Evolutionary conservation across 768 basidiomycete genomes (phyloP).

Genomic region (Suillus alpinus): DNA sequence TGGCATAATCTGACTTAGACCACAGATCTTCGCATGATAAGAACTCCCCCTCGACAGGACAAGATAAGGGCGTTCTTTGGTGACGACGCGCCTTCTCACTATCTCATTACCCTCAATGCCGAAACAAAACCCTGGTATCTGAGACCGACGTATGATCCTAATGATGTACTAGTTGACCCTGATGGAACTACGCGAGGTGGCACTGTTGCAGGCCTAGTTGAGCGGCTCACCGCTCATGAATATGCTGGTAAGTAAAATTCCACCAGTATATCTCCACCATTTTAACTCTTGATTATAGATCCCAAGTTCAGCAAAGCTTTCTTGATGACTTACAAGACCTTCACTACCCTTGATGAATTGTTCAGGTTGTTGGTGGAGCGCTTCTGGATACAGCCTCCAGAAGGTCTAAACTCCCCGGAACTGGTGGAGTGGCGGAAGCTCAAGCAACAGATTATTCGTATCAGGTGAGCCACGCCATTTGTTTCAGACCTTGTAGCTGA

Average conservation of each 20-base stretch:
- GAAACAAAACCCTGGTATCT: conserved; percentile 59
- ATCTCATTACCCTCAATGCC: conserved; percentile 38
- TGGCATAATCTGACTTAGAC: not conserved
- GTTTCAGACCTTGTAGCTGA: not conserved
- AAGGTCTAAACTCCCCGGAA: conserved; percentile 40
- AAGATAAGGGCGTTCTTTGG: conserved; percentile 55
- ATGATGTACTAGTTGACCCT: conserved; percentile 60
- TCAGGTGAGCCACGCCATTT: conserved; percentile 42
- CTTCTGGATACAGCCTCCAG: conserved; percentile 55
- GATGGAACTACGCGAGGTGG: conserved; percentile 64
- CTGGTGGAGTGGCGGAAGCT: conserved; percentile 51
- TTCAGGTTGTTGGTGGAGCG: conserved; percentile 52
- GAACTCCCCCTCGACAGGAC: conserved; percentile 20
- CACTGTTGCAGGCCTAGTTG: conserved; percentile 57
- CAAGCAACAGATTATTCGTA: conserved; percentile 58
- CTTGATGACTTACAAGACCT: conserved; percentile 69
- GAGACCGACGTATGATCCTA: conserved; percentile 49
- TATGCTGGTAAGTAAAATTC: conserved; percentile 43
- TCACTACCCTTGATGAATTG: conserved; percentile 54
- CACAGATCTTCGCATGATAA: conserved; percentile 15
- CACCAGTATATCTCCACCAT: not conserved
- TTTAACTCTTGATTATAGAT: conserved; percentile 34
- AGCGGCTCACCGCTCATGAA: conserved; percentile 65
- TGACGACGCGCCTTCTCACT: conserved; percentile 44
- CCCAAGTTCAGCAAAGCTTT: conserved; percentile 58